phyloP scores from a whole-genome alignment of 176 grass and related monocot genomes.

The Canna indica region DNA sequence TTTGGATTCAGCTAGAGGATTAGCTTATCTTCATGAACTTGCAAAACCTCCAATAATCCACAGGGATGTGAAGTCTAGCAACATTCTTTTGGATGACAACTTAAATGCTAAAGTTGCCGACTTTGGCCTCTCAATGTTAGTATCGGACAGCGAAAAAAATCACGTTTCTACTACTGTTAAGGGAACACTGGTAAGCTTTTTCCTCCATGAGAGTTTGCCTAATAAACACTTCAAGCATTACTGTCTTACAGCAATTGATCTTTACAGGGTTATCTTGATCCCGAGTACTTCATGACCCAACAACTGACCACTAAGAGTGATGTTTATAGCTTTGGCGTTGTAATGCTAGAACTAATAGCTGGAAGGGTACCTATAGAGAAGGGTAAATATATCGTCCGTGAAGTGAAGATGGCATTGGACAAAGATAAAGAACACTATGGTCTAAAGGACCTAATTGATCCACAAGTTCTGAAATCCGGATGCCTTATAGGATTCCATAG shows the following conservation, averaged over 20 bases:
- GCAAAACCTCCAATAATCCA: conserved; percentile 79
- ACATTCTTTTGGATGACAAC: conserved; percentile 80
- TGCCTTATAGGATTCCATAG: conserved; percentile 51
- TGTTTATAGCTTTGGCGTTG: conserved; percentile 69
- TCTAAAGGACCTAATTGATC: conserved; percentile 52
- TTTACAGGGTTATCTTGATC: conserved; percentile 69
- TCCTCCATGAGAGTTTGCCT: not conserved
- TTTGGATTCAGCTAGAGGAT: conserved; percentile 70
- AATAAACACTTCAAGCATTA: not conserved
- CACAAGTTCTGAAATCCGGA: conserved; percentile 33
- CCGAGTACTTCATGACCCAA: conserved; percentile 95
- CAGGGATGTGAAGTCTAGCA: conserved; percentile 85
- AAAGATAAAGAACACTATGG: conserved; percentile 61
- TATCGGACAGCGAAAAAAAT: conserved; percentile 42
- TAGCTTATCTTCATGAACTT: conserved; percentile 79
- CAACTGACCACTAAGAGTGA: conserved; percentile 79
- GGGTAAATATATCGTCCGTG: conserved; percentile 69
- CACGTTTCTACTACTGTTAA: conserved; percentile 85
- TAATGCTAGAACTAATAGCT: conserved; percentile 64
- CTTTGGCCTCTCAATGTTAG: conserved; percentile 74
- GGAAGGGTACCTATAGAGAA: conserved; percentile 71
- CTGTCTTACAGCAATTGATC: not conserved
- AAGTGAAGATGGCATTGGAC: conserved; percentile 46
- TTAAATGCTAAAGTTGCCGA: conserved; percentile 78
- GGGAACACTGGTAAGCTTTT: conserved; percentile 62